These are phyloP conservation scores for Mycocentrospora acerina DNA, from an alignment of 2,329 filamentous ascomycete species.

Conservation along the genomic window DNA sequence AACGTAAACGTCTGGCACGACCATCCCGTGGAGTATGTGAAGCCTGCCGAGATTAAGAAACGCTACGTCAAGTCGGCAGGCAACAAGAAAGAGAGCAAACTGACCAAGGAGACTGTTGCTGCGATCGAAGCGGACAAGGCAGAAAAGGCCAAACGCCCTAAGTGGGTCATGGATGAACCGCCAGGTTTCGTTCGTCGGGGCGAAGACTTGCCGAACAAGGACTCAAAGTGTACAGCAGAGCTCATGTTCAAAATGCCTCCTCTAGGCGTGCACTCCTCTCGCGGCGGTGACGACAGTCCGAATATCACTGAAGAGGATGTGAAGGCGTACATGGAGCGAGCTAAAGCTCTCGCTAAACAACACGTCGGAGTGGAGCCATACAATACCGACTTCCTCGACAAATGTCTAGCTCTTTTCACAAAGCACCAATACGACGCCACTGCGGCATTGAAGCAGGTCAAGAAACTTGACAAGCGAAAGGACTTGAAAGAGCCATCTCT, in stretches of 20 bases:
- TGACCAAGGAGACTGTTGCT: constrained; percentile 76
- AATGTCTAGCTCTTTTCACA: constrained; percentile 74
- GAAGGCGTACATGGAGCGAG: constrained; percentile 73
- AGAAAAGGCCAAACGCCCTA: constrained; percentile 77
- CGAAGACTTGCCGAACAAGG: constrained; percentile 72
- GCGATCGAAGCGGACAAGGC: constrained; percentile 80
- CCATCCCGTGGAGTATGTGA: constrained; percentile 84
- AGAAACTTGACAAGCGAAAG: constrained; percentile 65
- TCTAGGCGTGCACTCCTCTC: constrained; percentile 48
- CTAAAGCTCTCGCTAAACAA: constrained; percentile 61
- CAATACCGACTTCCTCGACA: constrained; percentile 85
- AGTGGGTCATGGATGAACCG: constrained; percentile 92
- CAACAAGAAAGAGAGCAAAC: constrained; percentile 74
- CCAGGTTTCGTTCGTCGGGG: constrained; percentile 82
- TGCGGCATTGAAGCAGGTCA: constrained; percentile 69
- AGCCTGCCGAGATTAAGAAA: constrained; percentile 82
- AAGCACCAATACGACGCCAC: constrained; percentile 70
- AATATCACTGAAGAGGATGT: constrained; percentile 60
- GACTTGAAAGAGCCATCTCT: constrained; percentile 84
- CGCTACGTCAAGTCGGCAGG: constrained; percentile 62
- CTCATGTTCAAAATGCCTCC: constrained; percentile 76
- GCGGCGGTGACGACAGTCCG: constrained; percentile 48
- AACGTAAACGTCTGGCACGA: constrained; percentile 84
- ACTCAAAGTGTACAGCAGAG: constrained; percentile 73
- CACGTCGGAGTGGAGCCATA: constrained; percentile 70